phyloP scores from a whole-genome alignment of 495 filamentous ascomycete species.

The Letharia lupina region DNA sequence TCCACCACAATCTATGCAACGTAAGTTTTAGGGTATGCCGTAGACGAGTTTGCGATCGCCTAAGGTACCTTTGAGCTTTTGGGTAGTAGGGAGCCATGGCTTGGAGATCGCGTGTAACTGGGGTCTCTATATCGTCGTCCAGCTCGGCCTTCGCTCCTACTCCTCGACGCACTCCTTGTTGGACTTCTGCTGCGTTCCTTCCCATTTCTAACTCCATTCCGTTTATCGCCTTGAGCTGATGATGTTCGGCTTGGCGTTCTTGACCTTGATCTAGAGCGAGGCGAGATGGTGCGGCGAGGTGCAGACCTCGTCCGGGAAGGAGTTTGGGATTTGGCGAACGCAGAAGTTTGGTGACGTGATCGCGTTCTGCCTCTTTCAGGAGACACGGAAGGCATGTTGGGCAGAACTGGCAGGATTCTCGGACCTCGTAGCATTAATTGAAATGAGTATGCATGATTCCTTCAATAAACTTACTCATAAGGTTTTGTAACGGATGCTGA shows the following conservation, averaged over 20 bases:
- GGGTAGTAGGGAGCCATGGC: constrained; percentile 31
- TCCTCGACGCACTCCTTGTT: constrained; percentile 36
- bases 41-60: constrained; percentile 7
- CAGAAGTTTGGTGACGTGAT: constrained; percentile 28
- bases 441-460: too few relatives aligned
- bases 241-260: constrained; percentile 34
- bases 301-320: constrained; percentile 30
- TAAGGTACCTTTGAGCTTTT: constrained; percentile 50
- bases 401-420: neutral
- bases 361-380: constrained; percentile 27
- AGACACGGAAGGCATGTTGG: constrained; percentile 25
- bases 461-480: too few relatives aligned
- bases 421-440: neutral
- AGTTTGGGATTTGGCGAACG: constrained; percentile 24
- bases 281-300: constrained; percentile 42
- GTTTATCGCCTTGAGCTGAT: constrained; percentile 29
- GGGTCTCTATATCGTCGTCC: constrained; percentile 34
- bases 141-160: constrained; percentile 31
- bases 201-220: constrained; percentile 33
- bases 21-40: constrained; percentile 4
- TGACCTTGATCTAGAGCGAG: constrained; percentile 36
- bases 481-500: too few relatives aligned
- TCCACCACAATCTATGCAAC: constrained; percentile 77
- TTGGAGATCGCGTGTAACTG: constrained; percentile 44
- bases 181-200: constrained; percentile 40